A percentile compares a stretch with the other conserved stretches of the same genome.
Evolutionary conservation across 768 basidiomycete species (phyloP).

Genomic region (Pisolithus orientalis): DNA sequence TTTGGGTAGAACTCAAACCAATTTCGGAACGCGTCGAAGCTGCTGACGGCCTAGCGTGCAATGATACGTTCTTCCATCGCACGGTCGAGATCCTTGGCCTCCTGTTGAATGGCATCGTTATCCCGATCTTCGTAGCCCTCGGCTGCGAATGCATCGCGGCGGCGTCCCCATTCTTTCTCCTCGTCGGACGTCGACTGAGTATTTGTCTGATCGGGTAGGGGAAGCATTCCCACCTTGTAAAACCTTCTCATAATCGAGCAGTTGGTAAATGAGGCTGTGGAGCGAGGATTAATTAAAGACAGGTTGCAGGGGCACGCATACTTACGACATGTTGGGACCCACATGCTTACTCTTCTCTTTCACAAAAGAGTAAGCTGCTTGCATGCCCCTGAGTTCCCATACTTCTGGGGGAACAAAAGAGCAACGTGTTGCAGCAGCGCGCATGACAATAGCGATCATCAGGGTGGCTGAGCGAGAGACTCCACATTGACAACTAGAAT

Average conservation of each 20-base stretch:
- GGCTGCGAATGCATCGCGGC: slow-evolving; percentile 44
- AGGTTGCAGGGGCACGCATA: slow-evolving; percentile 23
- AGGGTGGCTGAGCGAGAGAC: slow-evolving; percentile 88
- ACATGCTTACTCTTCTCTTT: slow-evolving; percentile 85
- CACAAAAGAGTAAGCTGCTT: slow-evolving; percentile 83
- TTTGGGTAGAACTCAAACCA: slow-evolving; percentile 65
- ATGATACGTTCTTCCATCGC: slow-evolving; percentile 82
- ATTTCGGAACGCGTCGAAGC: slow-evolving; percentile 60
- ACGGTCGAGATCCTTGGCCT: slow-evolving; percentile 78
- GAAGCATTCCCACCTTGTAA: slow-evolving; percentile 47
- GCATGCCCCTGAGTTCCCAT: slow-evolving; percentile 81
- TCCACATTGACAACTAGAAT: slow-evolving; percentile 84
- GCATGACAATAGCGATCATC: slow-evolving; percentile 89
- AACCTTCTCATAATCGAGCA: slow-evolving; percentile 84
- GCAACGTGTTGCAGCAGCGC: slow-evolving; percentile 69
- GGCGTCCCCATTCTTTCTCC: slow-evolving; percentile 78
- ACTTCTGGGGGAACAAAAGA: slow-evolving; percentile 67
- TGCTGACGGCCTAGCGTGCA: slow-evolving; percentile 62
- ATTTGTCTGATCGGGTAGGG: slow-evolving; percentile 47
- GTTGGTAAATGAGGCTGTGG: slow-evolving; percentile 82
- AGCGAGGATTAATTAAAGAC: slow-evolving; percentile 16
- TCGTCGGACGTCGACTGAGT: slow-evolving; percentile 52
- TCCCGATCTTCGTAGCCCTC: slow-evolving; percentile 46
- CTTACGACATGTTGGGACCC: slow-evolving; percentile 93
- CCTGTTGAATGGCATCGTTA: slow-evolving; percentile 55